Percentiles rank a stretch among this genome's conserved stretches.
phyloP scores from a whole-genome alignment of 306 rosid species.

The Inga laurina region DNA sequence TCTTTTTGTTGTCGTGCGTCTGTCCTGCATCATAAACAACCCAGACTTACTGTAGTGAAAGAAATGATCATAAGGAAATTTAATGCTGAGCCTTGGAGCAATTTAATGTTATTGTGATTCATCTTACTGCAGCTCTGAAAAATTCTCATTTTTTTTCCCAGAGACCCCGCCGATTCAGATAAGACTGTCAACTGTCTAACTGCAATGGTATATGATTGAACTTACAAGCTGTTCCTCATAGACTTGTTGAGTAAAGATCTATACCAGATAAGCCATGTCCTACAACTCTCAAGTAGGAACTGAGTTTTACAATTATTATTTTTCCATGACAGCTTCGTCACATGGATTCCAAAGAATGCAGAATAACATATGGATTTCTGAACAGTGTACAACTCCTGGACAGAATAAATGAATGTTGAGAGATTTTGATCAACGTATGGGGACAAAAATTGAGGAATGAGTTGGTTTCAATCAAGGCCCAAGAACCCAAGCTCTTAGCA shows the following conservation, averaged over 20 bases:
- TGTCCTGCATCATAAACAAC: background rate
- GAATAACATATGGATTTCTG: background rate
- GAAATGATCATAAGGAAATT: background rate
- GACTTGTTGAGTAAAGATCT: background rate
- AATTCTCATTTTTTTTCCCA: background rate
- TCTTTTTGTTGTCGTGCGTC: background rate
- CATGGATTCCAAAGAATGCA: background rate
- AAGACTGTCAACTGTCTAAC: slow-evolving; percentile 9
- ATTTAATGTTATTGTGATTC: background rate
- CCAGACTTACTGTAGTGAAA: background rate
- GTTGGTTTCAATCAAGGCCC: background rate
- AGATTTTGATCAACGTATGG: background rate
- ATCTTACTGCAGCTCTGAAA: background rate
- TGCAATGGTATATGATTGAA: slow-evolving; percentile 2
- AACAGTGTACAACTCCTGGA: background rate
- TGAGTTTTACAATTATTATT: background rate
- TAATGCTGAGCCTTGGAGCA: background rate
- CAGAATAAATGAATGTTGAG: background rate
- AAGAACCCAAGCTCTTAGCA: background rate
- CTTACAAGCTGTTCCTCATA: slow-evolving; percentile 3
- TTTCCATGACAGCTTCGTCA: background rate
- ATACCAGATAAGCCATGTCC: background rate
- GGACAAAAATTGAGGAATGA: background rate
- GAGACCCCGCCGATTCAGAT: slow-evolving; percentile 9
- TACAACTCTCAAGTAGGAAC: background rate